Evolutionary conservation across 2,329 filamentous ascomycete species (phyloP), one percentile per base, ranked within the genome.

Genomic region (Raffaelea arxii): DNA sequence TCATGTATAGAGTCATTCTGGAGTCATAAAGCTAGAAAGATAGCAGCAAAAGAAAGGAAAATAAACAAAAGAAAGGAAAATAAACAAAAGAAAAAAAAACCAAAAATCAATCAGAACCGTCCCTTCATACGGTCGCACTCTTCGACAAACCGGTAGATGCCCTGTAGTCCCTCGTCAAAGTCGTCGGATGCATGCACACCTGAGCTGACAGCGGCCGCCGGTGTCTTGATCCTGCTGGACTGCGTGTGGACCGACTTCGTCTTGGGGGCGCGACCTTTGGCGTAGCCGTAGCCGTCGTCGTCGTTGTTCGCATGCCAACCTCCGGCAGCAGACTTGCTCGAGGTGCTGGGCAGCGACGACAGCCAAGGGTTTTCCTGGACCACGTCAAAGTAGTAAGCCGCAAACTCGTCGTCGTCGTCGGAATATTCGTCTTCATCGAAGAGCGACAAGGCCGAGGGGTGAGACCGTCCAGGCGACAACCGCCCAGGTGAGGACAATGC

Each of bases 131-230:
- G 67, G 49, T 78, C 74, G 53, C 75, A 80, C 54, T 77, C 76
- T 54, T 77, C 75, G 25, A 80, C 49, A 51, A 80, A 80, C 16
- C 69, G 66, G 56, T 79, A 76, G 30, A 80, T 71, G 4, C 75
- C 76, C 49, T 78, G 73, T 3, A 78, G 53, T 1, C 75, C 75
- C 43, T 79, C 74, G n/a, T n/a, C n/a, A 50, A 69, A 76, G 3
- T 73, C 69, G 40, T 70, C 65, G 1, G 71, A 71, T 37, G 58
- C 61, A 38, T 67, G 66, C 51, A 67, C 68, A 16, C 59, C 64
- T 7, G 69, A 70, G 53, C 65, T 71, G 19, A 30, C 27, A 37
- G 56, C 22, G n/a, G 58, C 52, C 2, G 65, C 65, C 9, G 68
- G 67, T n/a, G 73, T 72, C 66, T 71, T 68, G 52, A 66, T 71